phyloP scores from a whole-genome alignment of 225 moss, liverwort and hornwort genomes.

The Pseudoscleropodium purum region DNA sequence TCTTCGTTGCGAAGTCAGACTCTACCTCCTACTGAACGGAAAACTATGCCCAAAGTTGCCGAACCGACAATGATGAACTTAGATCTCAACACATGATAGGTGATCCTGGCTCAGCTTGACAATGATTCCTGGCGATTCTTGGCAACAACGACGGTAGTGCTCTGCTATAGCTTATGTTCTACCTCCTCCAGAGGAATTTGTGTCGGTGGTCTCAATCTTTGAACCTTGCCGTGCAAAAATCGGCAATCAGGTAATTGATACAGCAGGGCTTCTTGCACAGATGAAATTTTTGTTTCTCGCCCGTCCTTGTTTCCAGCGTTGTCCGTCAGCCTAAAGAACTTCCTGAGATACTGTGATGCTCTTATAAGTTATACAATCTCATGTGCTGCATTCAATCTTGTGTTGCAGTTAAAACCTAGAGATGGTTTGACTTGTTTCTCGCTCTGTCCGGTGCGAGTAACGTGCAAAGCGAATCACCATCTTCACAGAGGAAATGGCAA shows the following conservation, averaged over 20 bases:
- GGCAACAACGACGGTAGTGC: constrained; percentile 54
- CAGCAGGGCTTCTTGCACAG: background rate
- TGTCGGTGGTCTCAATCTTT: constrained; percentile 50
- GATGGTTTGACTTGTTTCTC: constrained; percentile 64
- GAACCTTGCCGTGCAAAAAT: constrained; percentile 31
- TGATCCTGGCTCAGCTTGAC: constrained; percentile 14
- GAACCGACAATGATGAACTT: constrained; percentile 1
- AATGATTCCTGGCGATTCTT: constrained; percentile 38
- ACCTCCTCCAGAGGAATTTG: constrained; percentile 56
- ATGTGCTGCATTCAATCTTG: background rate
- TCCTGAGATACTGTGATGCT: background rate
- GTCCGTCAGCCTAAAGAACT: background rate
- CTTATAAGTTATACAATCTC: background rate
- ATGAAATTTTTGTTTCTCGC: background rate
- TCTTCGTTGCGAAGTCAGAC: constrained; percentile 4
- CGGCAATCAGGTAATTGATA: constrained; percentile 4
- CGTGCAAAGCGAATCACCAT: constrained; percentile 47
- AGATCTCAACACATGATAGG: constrained; percentile 3
- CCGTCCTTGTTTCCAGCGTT: background rate
- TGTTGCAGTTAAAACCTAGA: constrained; percentile 55
- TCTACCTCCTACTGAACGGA: background rate
- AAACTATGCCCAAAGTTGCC: background rate
- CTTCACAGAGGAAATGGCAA: constrained; percentile 57
- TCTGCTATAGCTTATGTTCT: constrained; percentile 53
- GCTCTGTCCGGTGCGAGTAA: constrained; percentile 58